Percentiles rank a stretch among this genome's conserved stretches.
These are phyloP conservation scores for Ochetophila trinervis DNA, from an alignment of 306 rosid genomes.

Conservation along the genomic window DNA sequence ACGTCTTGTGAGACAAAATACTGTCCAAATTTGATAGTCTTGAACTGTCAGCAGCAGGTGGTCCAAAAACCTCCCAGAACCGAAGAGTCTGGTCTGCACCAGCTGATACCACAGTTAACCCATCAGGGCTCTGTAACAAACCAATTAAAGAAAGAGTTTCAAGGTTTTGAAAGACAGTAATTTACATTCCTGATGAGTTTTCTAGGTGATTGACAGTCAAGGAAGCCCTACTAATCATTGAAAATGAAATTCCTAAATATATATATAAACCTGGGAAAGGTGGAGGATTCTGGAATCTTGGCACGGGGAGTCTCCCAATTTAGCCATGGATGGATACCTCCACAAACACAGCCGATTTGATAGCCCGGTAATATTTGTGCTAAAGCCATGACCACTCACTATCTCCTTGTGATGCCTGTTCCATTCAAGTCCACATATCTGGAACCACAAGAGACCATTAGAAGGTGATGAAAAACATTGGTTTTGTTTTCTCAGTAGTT, in stretches of 20 bases:
- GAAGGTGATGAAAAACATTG: neutral
- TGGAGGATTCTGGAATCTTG: slow-evolving; percentile 62
- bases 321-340: slow-evolving; percentile 71
- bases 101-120: slow-evolving; percentile 65
- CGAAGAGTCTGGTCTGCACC: slow-evolving; percentile 77
- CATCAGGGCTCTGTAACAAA: slow-evolving; percentile 70
- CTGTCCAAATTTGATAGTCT: slow-evolving; percentile 40
- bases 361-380: slow-evolving; percentile 18
- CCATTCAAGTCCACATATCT: slow-evolving; percentile 86
- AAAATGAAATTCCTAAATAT: neutral
- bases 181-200: neutral
- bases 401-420: slow-evolving; percentile 71
- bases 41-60: slow-evolving; percentile 29
- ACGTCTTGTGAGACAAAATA: slow-evolving; percentile 52
- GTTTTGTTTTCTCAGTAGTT: neutral
- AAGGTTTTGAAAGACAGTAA: neutral
- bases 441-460: slow-evolving; percentile 19
- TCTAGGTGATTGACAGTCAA: too few relatives aligned
- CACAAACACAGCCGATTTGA: slow-evolving; percentile 62
- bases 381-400: slow-evolving; percentile 77
- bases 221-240: neutral
- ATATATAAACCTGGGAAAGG: slow-evolving; percentile 51
- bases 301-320: slow-evolving; percentile 48
- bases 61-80: slow-evolving; percentile 71
- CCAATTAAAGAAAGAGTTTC: slow-evolving; percentile 10